Conservation (phyloP, 2,329 filamentous ascomycete genomes). For the Endoconidiophora polonica region DNA sequence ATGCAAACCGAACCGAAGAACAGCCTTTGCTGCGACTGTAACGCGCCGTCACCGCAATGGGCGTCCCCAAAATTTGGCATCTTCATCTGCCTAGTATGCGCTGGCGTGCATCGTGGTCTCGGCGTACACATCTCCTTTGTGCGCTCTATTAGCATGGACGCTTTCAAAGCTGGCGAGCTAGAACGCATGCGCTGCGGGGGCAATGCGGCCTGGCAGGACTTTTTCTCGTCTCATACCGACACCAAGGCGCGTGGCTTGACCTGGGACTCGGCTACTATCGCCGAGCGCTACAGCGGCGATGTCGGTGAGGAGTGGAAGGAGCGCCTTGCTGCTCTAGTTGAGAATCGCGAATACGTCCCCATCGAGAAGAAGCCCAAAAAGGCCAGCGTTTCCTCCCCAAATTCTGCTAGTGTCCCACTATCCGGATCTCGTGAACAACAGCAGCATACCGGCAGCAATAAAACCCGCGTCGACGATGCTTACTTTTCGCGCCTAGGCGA, state of each 20-base stretch:
- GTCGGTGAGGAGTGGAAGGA: constrained; percentile 94
- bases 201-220: constrained; percentile 71
- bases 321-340: constrained; percentile 69
- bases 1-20: constrained; percentile 86
- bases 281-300: constrained; percentile 77
- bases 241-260: constrained; percentile 50
- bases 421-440: constrained; percentile 14
- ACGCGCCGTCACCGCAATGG: constrained; percentile 94
- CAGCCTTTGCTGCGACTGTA: constrained; percentile 85
- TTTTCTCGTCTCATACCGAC: constrained; percentile 60
- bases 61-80: constrained; percentile 93
- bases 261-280: constrained; percentile 79
- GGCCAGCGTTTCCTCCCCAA: constrained; percentile 16
- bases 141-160: constrained; percentile 94
- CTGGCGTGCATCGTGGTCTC: constrained; percentile 81
- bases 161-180: constrained; percentile 86
- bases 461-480: constrained; percentile 58
- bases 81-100: constrained; percentile 95
- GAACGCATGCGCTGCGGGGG: constrained; percentile 85
- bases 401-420: constrained; percentile 21
- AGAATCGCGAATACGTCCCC: constrained; percentile 71
- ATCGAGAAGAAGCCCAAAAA: constrained; percentile 38
- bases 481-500: constrained; percentile 78
- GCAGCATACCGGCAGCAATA: constrained; percentile 22
- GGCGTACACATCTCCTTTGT: constrained; percentile 98